phyloP scores from a whole-genome alignment of 148 eudicot species.

The Selenicereus undatus region DNA sequence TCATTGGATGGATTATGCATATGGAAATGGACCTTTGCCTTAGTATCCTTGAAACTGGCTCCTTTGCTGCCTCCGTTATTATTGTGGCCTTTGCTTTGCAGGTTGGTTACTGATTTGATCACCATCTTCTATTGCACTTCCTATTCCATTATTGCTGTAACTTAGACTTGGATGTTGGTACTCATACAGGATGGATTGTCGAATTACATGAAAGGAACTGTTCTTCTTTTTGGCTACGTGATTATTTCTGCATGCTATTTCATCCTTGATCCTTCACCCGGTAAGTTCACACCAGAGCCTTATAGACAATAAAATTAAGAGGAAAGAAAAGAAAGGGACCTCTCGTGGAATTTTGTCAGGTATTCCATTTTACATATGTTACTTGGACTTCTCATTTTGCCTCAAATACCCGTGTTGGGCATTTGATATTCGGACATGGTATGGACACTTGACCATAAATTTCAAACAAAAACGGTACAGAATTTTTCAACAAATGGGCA shows the following conservation, averaged over 20 bases:
- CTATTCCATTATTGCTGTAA: neutral
- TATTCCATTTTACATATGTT: too few relatives aligned
- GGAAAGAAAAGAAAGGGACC: neutral
- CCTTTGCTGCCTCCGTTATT: constrained; percentile 48
- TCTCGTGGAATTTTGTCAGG: neutral
- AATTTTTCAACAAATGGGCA: too few relatives aligned
- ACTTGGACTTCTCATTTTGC: too few relatives aligned
- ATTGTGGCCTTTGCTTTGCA: constrained; percentile 58
- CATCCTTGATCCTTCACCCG: neutral
- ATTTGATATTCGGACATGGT: too few relatives aligned
- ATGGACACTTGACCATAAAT: too few relatives aligned
- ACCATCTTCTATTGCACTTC: neutral
- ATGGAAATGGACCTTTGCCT: constrained; percentile 68
- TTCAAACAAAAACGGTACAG: too few relatives aligned
- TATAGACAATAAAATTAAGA: neutral
- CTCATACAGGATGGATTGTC: constrained; percentile 35
- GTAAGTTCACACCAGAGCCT: neutral
- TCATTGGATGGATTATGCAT: constrained; percentile 64
- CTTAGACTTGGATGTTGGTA: neutral
- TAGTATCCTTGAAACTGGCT: constrained; percentile 54
- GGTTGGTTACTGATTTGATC: constrained; percentile 30
- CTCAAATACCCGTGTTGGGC: too few relatives aligned
- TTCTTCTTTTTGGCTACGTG: neutral
- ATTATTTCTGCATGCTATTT: neutral
- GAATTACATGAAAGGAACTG: constrained; percentile 1